Evolutionary conservation across 768 basidiomycete species (phyloP).

Genomic region (Amyloporia xantha): DNA sequence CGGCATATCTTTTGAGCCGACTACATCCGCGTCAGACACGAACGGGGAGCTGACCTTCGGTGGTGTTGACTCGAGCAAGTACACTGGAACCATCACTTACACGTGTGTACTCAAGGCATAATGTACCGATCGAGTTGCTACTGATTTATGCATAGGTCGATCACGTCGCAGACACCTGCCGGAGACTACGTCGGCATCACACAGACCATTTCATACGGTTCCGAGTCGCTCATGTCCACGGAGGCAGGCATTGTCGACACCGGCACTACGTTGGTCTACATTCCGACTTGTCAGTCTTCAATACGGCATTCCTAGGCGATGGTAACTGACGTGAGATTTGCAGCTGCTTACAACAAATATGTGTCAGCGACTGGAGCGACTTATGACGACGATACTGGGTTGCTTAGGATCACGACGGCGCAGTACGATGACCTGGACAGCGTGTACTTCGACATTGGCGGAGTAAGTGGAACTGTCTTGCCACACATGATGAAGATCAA

Average conservation of each 20-base stretch:
- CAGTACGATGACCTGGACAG: constrained; percentile 18
- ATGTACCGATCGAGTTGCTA: neutral
- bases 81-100: constrained; percentile 25
- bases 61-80: constrained; percentile 16
- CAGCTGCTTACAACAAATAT: constrained; percentile 22
- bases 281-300: constrained; percentile 11
- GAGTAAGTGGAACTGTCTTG: constrained; percentile 3
- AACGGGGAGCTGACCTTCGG: constrained; percentile 19
- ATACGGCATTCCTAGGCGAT: neutral
- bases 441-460: constrained; percentile 18
- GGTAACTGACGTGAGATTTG: neutral
- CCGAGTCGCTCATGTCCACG: constrained; percentile 10
- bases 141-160: constrained; percentile 11
- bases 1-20: constrained; percentile 28
- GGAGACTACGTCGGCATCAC: constrained; percentile 19
- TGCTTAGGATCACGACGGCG: constrained; percentile 14
- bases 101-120: constrained; percentile 10
- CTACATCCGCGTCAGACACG: constrained; percentile 15
- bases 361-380: constrained; percentile 13
- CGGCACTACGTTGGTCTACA: constrained; percentile 18
- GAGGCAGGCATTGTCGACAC: constrained; percentile 25
- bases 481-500: neutral
- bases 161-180: constrained; percentile 17
- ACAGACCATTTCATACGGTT: constrained; percentile 19
- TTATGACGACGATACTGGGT: constrained; percentile 10